Base-by-base conservation (phyloP, 768 basidiomycete genomes). In the Phylloporus rhodoxanthus region DNA sequence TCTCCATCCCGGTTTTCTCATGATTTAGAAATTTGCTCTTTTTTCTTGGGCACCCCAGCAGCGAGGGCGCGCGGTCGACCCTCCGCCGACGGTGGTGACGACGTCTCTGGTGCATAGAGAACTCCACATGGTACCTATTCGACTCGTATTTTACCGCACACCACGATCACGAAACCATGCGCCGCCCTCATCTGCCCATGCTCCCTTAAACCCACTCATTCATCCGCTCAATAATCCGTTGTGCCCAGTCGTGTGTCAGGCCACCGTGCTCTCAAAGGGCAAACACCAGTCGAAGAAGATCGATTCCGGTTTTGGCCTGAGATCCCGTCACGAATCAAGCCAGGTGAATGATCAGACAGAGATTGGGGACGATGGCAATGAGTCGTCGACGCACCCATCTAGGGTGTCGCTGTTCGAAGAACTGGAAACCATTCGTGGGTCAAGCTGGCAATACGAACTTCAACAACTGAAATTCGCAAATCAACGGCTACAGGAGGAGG, bases 381-480 rank as follows among this genome's bases (percentile, higher is more conserved):
- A 32, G 5, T 20, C 56, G 10, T 25, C 57, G 41, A 52, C 45
- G 26, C 64, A 59, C 34, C 23, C 60, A 2, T 21, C 39, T 8
- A 33, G 9, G 7, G 60, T 68, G 51, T 74, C 88, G 55, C 64
- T 91, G 15, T 91, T 91, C 53, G 81, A 80, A 34, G 87, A 89
- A 63, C 75, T 93, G 13, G 81, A 86, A 37, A 75, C 77, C 0
- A 66, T 69, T 13, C 71, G 84, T 5, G 83, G 79, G 10, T 84
- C 85, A 28, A 91, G 88, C 56, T 96, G 93, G 92, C 92, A 95
- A 70, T 95, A 91, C 57, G 90, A 92, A 70, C 73, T 94, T 42
- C 85, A 91, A 68, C 88, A 92, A 66, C 73, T 93, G 56, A 77
- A 82, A 61, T 82, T 83, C 58, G 73, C 77, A 45, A 91, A 91